Evolutionary conservation across 2,329 filamentous ascomycete species (phyloP).

Genomic region (Colletotrichum endophyticum): DNA sequence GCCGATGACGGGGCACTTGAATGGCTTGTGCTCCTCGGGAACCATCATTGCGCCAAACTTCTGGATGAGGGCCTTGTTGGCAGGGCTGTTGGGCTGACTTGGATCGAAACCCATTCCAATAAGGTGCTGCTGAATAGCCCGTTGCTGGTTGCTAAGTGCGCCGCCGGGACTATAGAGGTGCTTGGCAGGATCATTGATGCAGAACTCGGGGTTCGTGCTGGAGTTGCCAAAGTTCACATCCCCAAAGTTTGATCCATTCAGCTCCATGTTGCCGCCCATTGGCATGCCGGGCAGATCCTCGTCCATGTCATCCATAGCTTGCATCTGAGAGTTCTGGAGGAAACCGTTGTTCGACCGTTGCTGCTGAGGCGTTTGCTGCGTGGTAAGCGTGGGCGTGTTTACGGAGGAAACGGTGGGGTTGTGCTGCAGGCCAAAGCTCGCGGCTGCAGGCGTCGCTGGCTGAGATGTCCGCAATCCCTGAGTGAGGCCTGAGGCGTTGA

Average conservation of each 20-base stretch:
- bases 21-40: constrained; percentile 94
- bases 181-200: constrained; percentile 94
- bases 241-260: constrained; percentile 56
- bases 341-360: constrained; percentile 28
- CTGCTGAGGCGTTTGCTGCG: constrained; percentile 69
- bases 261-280: constrained; percentile 66
- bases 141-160: constrained; percentile 66
- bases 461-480: constrained; percentile 86
- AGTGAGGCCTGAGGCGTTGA: constrained; percentile 76
- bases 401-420: constrained; percentile 97
- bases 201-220: constrained; percentile 52
- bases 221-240: constrained; percentile 58
- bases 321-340: constrained; percentile 63
- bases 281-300: constrained; percentile 71
- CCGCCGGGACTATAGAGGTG: constrained; percentile 87
- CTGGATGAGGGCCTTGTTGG: constrained; percentile 64
- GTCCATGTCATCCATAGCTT: constrained; percentile 73
- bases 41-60: constrained; percentile 66
- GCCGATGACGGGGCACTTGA: constrained; percentile 96
- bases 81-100: constrained; percentile 78
- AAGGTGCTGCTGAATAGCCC: constrained; percentile 70
- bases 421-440: constrained; percentile 81
- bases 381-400: constrained; percentile 90
- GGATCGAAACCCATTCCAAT: constrained; percentile 78
- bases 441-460: constrained; percentile 81